Base-by-base conservation (phyloP, 768 basidiomycete genomes). In the Termitomyces sp. region DNA sequence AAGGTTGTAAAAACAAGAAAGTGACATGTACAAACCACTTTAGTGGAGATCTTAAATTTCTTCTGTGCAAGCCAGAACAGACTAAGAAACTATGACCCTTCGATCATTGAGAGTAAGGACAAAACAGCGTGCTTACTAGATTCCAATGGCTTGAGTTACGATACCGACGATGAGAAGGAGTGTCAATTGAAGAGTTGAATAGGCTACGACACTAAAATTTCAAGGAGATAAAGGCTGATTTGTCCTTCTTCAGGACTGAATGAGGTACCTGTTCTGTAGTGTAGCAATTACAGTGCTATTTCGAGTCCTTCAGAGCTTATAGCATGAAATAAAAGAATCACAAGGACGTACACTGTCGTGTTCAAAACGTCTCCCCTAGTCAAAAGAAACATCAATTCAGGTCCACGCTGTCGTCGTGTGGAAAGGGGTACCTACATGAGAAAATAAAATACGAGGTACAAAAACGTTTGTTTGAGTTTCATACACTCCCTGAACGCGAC, bases 381-480 rank as follows among this genome's bases (percentile, higher is more conserved):
- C 7, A 34, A 48, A 32, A 38, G 24, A 11, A 38, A 10, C 17
- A 49, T 49, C 17, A 17, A 8, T 2, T 8, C 14, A 22, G n/a
- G 14, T 50, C 5, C 12, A 24, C 6, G 9, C n/a, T 19, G 37
- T 46, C 5, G 14, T 6, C 44, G 28, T 41, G 30, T 42, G 22
- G 35, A 34, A 49, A 21, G 47, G 34, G 46, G 12, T 2, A 71
- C 83, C 53, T 61, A 84, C 85, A 90, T 87, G 26, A 89, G 73
- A 67, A 89, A 88, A 67, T 87, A 89, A 60, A 88, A 87, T 6
- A 87, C 72, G 1, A 89, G 77, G 63, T 89, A 88, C 32, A 87
- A 64, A 63, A 88, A 88, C 0, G 85, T 88, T 60, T 89, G 87
- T 61, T 85, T 88, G 53, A 88, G 71, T 38, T 76, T 77, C 69